Percentiles rank a stretch among this genome's conserved stretches.
phyloP scores from a whole-genome alignment of 345 rosid species.

The Acer campestre region DNA sequence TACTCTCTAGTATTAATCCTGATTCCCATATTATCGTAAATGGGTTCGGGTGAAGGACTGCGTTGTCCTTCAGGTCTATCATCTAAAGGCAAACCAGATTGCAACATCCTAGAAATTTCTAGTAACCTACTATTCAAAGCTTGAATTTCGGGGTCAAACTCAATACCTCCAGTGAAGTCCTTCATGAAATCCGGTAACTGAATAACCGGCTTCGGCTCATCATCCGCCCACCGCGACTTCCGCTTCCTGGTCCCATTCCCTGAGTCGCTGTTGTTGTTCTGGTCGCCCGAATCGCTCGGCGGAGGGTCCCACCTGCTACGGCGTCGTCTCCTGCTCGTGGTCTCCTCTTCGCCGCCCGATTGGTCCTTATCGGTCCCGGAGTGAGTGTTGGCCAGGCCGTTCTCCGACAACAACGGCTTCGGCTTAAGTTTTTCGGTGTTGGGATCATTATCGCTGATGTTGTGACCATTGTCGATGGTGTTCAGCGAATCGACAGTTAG shows the following conservation, averaged over 20 bases:
- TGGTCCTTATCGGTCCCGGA: slow-evolving; percentile 67
- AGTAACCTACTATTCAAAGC: slow-evolving; percentile 80
- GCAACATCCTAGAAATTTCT: slow-evolving; percentile 81
- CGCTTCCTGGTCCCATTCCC: slow-evolving; percentile 68
- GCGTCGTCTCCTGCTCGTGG: slow-evolving; percentile 66
- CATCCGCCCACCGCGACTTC: slow-evolving; percentile 93
- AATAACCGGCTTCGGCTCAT: slow-evolving; percentile 81
- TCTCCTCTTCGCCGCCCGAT: slow-evolving; percentile 92
- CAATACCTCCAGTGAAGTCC: slow-evolving; percentile 89
- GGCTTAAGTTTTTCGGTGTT: slow-evolving; percentile 25
- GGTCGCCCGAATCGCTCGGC: slow-evolving; percentile 46
- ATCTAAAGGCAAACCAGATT: slow-evolving; percentile 78
- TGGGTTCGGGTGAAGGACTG: slow-evolving; percentile 95
- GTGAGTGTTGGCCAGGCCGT: slow-evolving; percentile 56
- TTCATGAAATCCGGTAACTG: slow-evolving; percentile 94
- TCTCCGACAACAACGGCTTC: slow-evolving; percentile 57
- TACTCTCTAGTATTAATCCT: slow-evolving; percentile 88
- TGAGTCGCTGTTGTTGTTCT: slow-evolving; percentile 32
- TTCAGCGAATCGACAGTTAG: slow-evolving; percentile 15
- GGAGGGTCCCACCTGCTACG: slow-evolving; percentile 94
- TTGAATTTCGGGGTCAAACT: slow-evolving; percentile 91
- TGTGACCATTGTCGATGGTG: slow-evolving; percentile 8
- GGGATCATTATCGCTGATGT: neutral
- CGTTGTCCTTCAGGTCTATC: slow-evolving; percentile 91
- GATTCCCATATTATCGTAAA: slow-evolving; percentile 92